Evolutionary conservation across 352 stramenopile genomes (phyloP).

Genomic region (Detonula confervacea): DNA sequence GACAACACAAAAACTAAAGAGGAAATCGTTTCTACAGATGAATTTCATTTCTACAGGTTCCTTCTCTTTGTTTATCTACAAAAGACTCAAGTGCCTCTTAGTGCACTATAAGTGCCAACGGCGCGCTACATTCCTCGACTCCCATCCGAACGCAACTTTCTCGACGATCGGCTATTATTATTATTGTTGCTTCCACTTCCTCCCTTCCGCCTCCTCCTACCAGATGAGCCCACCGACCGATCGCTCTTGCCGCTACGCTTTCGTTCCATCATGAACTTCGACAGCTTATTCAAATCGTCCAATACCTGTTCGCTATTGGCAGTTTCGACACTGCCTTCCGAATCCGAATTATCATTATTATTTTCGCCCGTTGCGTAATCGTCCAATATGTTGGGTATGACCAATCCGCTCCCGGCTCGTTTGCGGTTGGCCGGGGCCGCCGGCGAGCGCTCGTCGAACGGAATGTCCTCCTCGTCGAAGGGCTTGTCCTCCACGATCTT

Average conservation of each 20-base stretch:
- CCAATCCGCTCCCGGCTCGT: background rate
- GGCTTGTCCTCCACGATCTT: slow-evolving; percentile 43
- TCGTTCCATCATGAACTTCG: slow-evolving; percentile 42
- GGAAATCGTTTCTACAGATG: too few relatives aligned
- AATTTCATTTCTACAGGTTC: too few relatives aligned
- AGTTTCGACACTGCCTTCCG: slow-evolving; percentile 20
- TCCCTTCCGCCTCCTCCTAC: background rate
- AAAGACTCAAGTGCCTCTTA: too few relatives aligned
- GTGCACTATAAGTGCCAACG: too few relatives aligned
- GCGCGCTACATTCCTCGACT: too few relatives aligned
- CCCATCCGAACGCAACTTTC: too few relatives aligned
- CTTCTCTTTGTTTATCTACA: too few relatives aligned
- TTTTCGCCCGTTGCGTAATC: slow-evolving; percentile 15
- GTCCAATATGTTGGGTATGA: slow-evolving; percentile 20
- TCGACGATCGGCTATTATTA: too few relatives aligned
- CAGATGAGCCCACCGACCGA: background rate
- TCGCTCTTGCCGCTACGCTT: slow-evolving; percentile 25
- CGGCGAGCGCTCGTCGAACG: slow-evolving; percentile 34
- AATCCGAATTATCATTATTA: slow-evolving; percentile 23
- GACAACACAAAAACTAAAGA: too few relatives aligned
- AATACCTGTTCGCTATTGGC: slow-evolving; percentile 28
- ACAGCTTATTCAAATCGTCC: slow-evolving; percentile 42
- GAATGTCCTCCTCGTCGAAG: slow-evolving; percentile 50
- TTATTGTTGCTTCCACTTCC: background rate
- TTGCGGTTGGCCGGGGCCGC: background rate